Base-by-base conservation (phyloP, 495 filamentous ascomycete species). In the Xylaria venustula region DNA sequence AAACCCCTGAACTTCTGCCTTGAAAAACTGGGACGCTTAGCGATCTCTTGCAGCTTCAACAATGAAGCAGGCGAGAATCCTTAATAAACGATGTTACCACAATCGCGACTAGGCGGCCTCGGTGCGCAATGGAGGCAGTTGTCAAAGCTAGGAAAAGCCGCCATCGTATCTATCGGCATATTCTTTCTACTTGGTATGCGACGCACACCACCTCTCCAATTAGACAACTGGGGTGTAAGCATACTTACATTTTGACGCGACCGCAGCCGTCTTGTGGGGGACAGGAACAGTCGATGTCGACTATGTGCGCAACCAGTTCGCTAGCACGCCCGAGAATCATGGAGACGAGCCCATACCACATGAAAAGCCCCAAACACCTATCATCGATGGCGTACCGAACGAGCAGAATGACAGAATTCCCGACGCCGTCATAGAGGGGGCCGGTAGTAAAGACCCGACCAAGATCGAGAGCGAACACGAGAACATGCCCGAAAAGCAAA, bases 351-450 rank as follows among this genome's bases (percentile, higher is more conserved):
- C 58, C 28, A 54, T 61, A 45, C 49, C 40, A 8, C 19, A 54
- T 1, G 15, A 46, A 0, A 40, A 47, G 5, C 22, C 26, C 22
- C 28, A 47, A 0, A 48, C 42, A 30, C 58, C 58, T 32, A 54
- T 61, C 30, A 61, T 54, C 58, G 58, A 61, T 28, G 58, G 58
- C n/a, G 58, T 61, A 4, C 58, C 58, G 1, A 61, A 61, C 28
- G 49, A 61, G 2, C 26, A 54, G n/a, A 60, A 60, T 7, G 58
- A 60, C 30, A 34, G 58, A 14, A 60, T 60, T 40, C 58, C 58
- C 28, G 26, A 53, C 11, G 58, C 40, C 1, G 40, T 60, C 58
- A 46, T 60, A 9, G 58, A 60, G 36, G 57, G 26, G 2, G 47
- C 46, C 7, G 36, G 12, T 30, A 34, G 22, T 11, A 59, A 59